phyloP scores from a whole-genome alignment of 2,329 filamentous ascomycete species.

The Blastomyces silverae region DNA sequence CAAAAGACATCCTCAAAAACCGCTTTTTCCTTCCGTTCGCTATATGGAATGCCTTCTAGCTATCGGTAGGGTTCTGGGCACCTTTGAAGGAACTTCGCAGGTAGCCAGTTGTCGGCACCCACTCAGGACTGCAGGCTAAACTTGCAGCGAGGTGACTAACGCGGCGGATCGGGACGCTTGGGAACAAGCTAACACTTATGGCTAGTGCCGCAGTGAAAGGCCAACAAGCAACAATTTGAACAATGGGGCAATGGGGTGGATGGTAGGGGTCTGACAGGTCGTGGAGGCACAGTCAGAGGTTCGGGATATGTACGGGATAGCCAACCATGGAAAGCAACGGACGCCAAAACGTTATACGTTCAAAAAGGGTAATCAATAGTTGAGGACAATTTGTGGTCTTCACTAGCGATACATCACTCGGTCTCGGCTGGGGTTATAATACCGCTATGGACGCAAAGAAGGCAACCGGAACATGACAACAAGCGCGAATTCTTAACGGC shows the following conservation, averaged over 20 bases:
- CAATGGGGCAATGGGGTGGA: conserved; percentile 31
- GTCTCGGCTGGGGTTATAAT: background rate
- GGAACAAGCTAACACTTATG: conserved; percentile 45
- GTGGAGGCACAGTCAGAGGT: conserved; percentile 35
- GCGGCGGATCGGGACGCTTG: conserved; percentile 54
- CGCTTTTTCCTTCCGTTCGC: conserved; percentile 51
- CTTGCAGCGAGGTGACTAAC: conserved; percentile 58
- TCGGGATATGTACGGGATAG: conserved; percentile 47
- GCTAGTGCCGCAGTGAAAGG: conserved; percentile 50
- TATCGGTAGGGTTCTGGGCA: background rate
- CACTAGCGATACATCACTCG: background rate
- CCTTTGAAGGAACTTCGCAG: conserved; percentile 23
- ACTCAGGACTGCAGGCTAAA: conserved; percentile 44
- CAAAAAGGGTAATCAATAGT: conserved; percentile 16
- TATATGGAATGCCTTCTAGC: conserved; percentile 30
- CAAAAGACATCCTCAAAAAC: conserved; percentile 97
- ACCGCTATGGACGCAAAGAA: conserved; percentile 22
- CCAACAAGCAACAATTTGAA: conserved; percentile 37
- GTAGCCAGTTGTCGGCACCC: conserved; percentile 48
- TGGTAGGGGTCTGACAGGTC: conserved; percentile 35
- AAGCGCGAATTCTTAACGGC: conserved; percentile 28
- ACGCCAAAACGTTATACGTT: background rate
- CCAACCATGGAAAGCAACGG: conserved; percentile 17
- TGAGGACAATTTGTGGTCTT: conserved; percentile 29
- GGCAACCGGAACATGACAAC: conserved; percentile 35